phyloP scores from a whole-genome alignment of 2,329 filamentous ascomycete species.

The Talaromyces sp. region DNA sequence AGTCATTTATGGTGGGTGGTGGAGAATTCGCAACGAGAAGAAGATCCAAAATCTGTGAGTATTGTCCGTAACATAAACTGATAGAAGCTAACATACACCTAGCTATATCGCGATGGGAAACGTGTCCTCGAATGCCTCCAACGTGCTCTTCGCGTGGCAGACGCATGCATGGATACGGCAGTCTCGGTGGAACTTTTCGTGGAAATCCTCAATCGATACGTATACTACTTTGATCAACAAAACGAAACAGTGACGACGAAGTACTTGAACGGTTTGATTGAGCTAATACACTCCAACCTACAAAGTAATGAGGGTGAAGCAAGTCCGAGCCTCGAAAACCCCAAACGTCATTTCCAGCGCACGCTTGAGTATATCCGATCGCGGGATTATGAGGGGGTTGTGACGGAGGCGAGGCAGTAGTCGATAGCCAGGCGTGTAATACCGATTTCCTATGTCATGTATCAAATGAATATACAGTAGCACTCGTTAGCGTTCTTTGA shows the following conservation, averaged over 20 bases:
- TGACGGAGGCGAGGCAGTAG: conserved; percentile 60
- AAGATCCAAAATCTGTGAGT: conserved; percentile 74
- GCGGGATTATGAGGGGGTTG: conserved; percentile 88
- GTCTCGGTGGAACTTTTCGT: conserved; percentile 98
- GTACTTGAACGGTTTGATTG: conserved; percentile 95
- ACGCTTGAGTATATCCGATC: conserved; percentile 91
- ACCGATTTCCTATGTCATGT: conserved; percentile 14
- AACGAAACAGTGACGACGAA: conserved; percentile 98
- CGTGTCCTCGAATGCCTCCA: conserved; percentile 94
- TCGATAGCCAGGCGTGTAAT: conserved; percentile 8
- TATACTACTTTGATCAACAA: conserved; percentile 99
- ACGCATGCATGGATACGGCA: conserved; percentile 98
- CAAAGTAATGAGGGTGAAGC: conserved; percentile 66
- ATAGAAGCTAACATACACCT: conserved; percentile 16
- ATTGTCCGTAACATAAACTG: background rate
- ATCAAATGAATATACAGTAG: conserved; percentile 17
- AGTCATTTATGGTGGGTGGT: conserved; percentile 98
- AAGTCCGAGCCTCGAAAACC: conserved; percentile 77
- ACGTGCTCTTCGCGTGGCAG: conserved; percentile 88
- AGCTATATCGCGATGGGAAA: conserved; percentile 97
- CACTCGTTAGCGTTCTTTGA: conserved; percentile 1
- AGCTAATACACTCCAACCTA: conserved; percentile 95
- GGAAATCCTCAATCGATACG: conserved; percentile 95
- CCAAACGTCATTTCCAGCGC: conserved; percentile 88
- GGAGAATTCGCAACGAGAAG: conserved; percentile 73